These are phyloP conservation scores for Crucibulum laeve DNA, from an alignment of 768 basidiomycete species.

Conservation along the genomic window DNA sequence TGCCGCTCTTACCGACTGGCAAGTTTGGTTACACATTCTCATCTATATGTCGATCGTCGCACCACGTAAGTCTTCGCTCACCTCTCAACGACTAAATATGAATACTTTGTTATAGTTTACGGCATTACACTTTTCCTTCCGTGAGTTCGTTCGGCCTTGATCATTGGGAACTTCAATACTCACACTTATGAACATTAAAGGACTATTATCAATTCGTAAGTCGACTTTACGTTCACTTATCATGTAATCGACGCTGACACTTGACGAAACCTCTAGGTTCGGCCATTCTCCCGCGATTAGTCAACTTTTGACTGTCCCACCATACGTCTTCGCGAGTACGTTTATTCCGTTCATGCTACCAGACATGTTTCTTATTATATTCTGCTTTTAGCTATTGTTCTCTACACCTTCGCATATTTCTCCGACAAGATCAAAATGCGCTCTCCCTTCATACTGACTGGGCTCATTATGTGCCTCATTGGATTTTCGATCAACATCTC, in stretches of 20 bases:
- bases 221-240: not conserved
- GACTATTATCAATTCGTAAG: constrained; percentile 52
- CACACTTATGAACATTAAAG: constrained; percentile 27
- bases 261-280: constrained; percentile 33
- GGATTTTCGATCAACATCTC: constrained; percentile 68
- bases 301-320: constrained; percentile 66
- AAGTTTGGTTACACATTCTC: constrained; percentile 55
- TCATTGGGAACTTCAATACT: not conserved
- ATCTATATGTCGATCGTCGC: constrained; percentile 55
- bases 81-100: not conserved
- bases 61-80: constrained; percentile 42
- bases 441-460: constrained; percentile 53
- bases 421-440: constrained; percentile 56
- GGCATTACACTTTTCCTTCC: constrained; percentile 71
- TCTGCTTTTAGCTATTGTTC: constrained; percentile 42
- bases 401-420: constrained; percentile 48
- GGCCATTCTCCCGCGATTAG: constrained; percentile 53
- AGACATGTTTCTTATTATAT: not conserved
- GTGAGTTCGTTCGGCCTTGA: constrained; percentile 31
- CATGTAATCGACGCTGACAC: too few relatives aligned
- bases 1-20: constrained; percentile 60
- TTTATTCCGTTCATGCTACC: not conserved
- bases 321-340: constrained; percentile 58
- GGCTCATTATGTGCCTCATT: constrained; percentile 44
- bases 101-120: constrained; percentile 40